phyloP scores from a whole-genome alignment of 768 basidiomycete genomes.

The Chiua virens region DNA sequence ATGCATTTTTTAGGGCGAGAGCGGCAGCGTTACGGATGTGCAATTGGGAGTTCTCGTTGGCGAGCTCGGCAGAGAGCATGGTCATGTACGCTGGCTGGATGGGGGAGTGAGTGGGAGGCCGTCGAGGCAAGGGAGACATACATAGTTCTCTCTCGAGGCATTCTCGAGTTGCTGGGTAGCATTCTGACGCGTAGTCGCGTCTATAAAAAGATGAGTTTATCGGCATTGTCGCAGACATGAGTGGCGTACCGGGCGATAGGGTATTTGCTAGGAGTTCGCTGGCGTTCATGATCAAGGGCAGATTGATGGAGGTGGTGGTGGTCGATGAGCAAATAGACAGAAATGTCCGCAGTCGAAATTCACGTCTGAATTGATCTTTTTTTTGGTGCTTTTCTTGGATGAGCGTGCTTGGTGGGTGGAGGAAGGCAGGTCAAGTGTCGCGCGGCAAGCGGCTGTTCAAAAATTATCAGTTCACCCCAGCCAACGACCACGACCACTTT shows the following conservation, averaged over 20 bases:
- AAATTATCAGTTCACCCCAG: constrained; percentile 13
- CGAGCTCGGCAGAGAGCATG: constrained; percentile 84
- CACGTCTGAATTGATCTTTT: constrained; percentile 14
- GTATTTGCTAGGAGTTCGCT: constrained; percentile 89
- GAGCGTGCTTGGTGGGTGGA: constrained; percentile 22
- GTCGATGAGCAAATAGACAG: constrained; percentile 18
- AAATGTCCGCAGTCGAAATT: constrained; percentile 12
- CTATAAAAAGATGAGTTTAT: constrained; percentile 42
- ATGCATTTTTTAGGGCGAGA: constrained; percentile 93
- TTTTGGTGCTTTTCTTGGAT: constrained; percentile 1
- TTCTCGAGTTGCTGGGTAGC: constrained; percentile 88
- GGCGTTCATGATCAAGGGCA: constrained; percentile 73
- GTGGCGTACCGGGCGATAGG: constrained; percentile 78
- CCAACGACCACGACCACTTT: constrained; percentile 5
- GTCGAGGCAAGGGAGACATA: constrained; percentile 41
- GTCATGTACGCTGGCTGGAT: constrained; percentile 87
- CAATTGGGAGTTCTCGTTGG: constrained; percentile 65
- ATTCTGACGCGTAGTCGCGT: constrained; percentile 87
- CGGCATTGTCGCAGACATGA: constrained; percentile 36
- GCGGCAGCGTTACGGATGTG: constrained; percentile 95
- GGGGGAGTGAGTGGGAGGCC: constrained; percentile 11
- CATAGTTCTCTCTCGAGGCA: constrained; percentile 87
- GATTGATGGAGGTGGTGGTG: constrained; percentile 23
- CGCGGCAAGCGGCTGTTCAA: constrained; percentile 39
- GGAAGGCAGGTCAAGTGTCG: constrained; percentile 25